Evolutionary conservation across 495 filamentous ascomycete species (phyloP), one percentile per base, ranked within the genome.

Genomic region (Tuber borchii): DNA sequence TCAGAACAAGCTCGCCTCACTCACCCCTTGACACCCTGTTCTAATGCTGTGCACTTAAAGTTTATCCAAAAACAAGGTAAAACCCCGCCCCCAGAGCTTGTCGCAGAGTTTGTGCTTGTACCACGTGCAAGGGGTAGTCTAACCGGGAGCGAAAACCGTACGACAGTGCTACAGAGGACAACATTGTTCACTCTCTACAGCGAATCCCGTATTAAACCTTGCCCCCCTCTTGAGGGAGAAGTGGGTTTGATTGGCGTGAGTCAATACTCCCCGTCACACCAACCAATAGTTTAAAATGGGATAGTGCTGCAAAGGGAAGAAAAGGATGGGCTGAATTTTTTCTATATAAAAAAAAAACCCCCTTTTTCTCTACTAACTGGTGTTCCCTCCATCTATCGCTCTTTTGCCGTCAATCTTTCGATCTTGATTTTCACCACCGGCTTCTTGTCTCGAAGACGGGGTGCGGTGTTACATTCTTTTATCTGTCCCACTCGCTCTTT

Each of bases 391-490:
- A 45, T 42, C 20, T 46, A 7, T 46, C 71, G 34, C 31, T 46
- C 45, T 20, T 31, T 72, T 34, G 14, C 42, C 20, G 20, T 65
- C 56, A 34, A 17, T 73, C 56, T 4, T 39, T 48, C 40, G 40
- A 20, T 56, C 71, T 48, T 48, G 39, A 37, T 48, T 51, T 61
- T 73, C 71, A 45, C 17, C n/a, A 42, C 9, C 20, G 26, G 26
- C 5, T 37, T 40, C 26, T 40, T 39, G 72, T 61, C 14, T 31
- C 20, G 37, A 44, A 19, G 71, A 20, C 39, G 71, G n/a, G 71
- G 42, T 19, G 40, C 71, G n/a, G 42, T 72, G 71, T 46, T 14
- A 44, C 71, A 72, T 72, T 72, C 42, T 44, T 72, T 46, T 42
- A 19, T 26, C 40, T 19, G 22, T 26, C 16, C 9, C 12, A 72